Conservation (phyloP, 129 eudicot species). For the Calendula officinalis region DNA sequence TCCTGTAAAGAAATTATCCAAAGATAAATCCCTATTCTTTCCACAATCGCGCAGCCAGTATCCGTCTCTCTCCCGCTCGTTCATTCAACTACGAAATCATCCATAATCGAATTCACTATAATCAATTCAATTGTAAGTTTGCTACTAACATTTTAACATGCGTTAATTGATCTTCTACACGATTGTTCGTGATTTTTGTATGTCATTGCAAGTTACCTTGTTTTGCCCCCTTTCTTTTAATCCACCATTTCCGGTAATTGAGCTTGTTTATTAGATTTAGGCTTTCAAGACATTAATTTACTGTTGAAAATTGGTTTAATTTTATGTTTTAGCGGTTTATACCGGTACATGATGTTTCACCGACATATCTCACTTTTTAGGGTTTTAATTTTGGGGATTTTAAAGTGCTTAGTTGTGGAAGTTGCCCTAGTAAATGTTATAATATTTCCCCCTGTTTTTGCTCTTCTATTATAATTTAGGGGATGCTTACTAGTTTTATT, state of each 20-base stretch:
- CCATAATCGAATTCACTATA: background rate
- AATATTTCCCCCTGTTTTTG: background rate
- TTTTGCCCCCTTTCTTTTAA: background rate
- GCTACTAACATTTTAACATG: background rate
- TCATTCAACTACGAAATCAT: conserved; percentile 17
- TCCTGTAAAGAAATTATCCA: too few relatives aligned
- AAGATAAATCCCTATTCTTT: too few relatives aligned
- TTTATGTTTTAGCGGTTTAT: conserved; percentile 13
- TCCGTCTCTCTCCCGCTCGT: conserved; percentile 11
- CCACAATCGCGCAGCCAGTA: conserved; percentile 19
- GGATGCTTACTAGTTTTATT: conserved; percentile 8
- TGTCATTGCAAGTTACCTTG: conserved; percentile 4
- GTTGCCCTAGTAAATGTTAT: background rate
- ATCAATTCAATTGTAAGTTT: background rate
- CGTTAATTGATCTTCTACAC: background rate
- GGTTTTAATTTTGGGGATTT: background rate
- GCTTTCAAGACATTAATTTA: background rate
- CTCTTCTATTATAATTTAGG: background rate
- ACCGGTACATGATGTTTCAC: background rate
- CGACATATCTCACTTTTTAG: background rate
- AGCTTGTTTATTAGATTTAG: background rate
- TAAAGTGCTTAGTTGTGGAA: background rate
- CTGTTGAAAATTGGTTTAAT: background rate
- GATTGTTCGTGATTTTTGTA: background rate
- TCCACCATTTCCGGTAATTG: background rate